Evolutionary conservation across 2,329 filamentous ascomycete species (phyloP), one percentile per base, ranked within the genome.

Genomic region (Aspergillus melleus): DNA sequence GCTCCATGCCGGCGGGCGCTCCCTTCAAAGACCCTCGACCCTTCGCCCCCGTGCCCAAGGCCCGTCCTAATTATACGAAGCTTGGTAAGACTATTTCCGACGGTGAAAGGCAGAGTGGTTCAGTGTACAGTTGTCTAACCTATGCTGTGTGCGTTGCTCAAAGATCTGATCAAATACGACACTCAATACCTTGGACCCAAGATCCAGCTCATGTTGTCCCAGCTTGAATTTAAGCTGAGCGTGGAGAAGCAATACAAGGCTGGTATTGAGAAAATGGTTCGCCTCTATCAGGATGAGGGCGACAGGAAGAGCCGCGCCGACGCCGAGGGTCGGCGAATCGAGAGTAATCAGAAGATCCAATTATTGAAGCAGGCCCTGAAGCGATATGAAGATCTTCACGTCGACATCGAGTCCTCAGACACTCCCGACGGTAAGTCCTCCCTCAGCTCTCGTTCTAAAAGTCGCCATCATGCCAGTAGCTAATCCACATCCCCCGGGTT

Each of bases 241-340:
- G 95, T 99, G 29, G 95, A 99, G 76, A 96, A 97, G 75, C 95
- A 99, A 79, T 99, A 99, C 78, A 92, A 98, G 66, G 96, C 96
- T 72, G 95, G 95, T 63, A 95, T 99, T 68, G 95, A 99, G 78
- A 99, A 99, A 81, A 98, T 99, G 95, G 91, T 97, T 51, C 92
- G 95, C 75, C 83, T 99, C 39, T 99, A 99, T 74, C 89, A 95
- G 74, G 95, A 98, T 85, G 95, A 98, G 76, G 94, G 95, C 30
- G 95, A 99, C 74, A 88, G 93, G 68, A 97, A 96, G 82, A 98
- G 94, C 80, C 91, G 90, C 75, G 88, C 90, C 59, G 95, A 99
- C 76, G 95, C 95, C 47, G 92, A 96, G 69, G 91, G 89, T 53
- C 88, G 92, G 72, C 86, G 90, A 59, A 89, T 96, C 62, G 95